Percentiles rank a stretch among this genome's conserved stretches.
phyloP scores from a whole-genome alignment of 768 basidiomycete genomes.

The Stropharia rugosoannulata region DNA sequence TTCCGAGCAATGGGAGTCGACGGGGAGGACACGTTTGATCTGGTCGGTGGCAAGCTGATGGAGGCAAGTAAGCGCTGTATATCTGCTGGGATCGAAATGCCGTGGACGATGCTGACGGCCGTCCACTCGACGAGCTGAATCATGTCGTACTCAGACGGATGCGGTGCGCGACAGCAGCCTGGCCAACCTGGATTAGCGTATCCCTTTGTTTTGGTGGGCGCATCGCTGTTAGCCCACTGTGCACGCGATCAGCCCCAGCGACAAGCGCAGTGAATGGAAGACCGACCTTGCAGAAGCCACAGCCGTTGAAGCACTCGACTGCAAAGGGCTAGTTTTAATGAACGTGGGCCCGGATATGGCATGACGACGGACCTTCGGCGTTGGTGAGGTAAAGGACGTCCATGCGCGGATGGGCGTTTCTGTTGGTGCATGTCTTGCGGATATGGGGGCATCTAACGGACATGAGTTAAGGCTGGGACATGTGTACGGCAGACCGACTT shows the following conservation, averaged over 20 bases:
- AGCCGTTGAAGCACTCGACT: constrained; percentile 84
- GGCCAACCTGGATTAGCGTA: constrained; percentile 82
- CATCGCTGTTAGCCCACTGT: constrained; percentile 72
- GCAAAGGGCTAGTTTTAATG: constrained; percentile 7
- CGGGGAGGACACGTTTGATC: constrained; percentile 19
- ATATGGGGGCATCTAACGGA: constrained; percentile 70
- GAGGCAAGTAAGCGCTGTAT: constrained; percentile 68
- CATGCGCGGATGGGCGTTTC: constrained; percentile 68
- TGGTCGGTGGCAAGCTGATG: constrained; percentile 23
- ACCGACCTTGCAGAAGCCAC: constrained; percentile 86
- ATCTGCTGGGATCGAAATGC: constrained; percentile 69
- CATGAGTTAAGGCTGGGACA: constrained; percentile 6
- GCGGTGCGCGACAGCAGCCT: constrained; percentile 83
- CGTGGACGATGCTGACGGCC: constrained; percentile 73
- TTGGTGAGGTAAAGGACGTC: constrained; percentile 82
- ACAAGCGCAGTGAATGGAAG: constrained; percentile 13
- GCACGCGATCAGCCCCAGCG: constrained; percentile 23
- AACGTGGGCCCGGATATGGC: constrained; percentile 6
- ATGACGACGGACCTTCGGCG: constrained; percentile 67
- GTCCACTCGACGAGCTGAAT: constrained; percentile 80
- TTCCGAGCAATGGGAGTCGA: constrained; percentile 29
- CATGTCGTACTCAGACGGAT: constrained; percentile 52
- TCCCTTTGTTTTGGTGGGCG: constrained; percentile 48
- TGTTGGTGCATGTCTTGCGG: constrained; percentile 74
- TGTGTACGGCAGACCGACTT: constrained; percentile 38